Evolutionary conservation across 2,329 filamentous ascomycete genomes (phyloP).

Genomic region (Scleromitrula shiraiana): DNA sequence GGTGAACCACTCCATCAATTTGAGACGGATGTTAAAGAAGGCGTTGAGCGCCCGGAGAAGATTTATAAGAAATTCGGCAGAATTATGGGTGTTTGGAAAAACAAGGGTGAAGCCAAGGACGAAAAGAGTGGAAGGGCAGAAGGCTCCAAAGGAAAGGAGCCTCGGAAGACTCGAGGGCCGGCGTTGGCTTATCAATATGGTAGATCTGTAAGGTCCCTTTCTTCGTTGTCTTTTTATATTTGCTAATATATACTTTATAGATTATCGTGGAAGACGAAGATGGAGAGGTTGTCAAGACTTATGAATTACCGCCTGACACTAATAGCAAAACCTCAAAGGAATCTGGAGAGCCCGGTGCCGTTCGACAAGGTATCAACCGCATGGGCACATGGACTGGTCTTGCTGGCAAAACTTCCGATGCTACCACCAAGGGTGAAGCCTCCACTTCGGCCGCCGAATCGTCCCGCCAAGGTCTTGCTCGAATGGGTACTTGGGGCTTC

Average conservation of each 20-base stretch:
- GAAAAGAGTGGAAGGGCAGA: slow-evolving; percentile 22
- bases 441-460: not conserved
- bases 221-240: not conserved
- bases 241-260: slow-evolving; percentile 31
- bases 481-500: slow-evolving; percentile 27
- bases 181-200: slow-evolving; percentile 82
- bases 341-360: slow-evolving; percentile 10
- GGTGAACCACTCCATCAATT: slow-evolving; percentile 34
- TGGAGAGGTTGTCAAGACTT: slow-evolving; percentile 79
- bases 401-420: slow-evolving; percentile 9
- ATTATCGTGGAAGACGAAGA: slow-evolving; percentile 85
- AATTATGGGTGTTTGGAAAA: slow-evolving; percentile 26
- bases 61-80: slow-evolving; percentile 24
- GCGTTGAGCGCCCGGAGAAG: slow-evolving; percentile 17
- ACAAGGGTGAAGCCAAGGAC: slow-evolving; percentile 32
- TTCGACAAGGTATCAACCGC: slow-evolving; percentile 22
- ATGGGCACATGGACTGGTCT: slow-evolving; percentile 26
- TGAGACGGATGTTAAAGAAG: slow-evolving; percentile 31
- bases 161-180: slow-evolving; percentile 53
- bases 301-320: slow-evolving; percentile 54
- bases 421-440: not conserved
- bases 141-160: slow-evolving; percentile 27
- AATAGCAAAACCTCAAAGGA: slow-evolving; percentile 11
- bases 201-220: slow-evolving; percentile 50
- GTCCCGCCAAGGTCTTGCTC: slow-evolving; percentile 21